Evolutionary conservation across 306 rosid species (phyloP).

Genomic region (Vigna hirtella): DNA sequence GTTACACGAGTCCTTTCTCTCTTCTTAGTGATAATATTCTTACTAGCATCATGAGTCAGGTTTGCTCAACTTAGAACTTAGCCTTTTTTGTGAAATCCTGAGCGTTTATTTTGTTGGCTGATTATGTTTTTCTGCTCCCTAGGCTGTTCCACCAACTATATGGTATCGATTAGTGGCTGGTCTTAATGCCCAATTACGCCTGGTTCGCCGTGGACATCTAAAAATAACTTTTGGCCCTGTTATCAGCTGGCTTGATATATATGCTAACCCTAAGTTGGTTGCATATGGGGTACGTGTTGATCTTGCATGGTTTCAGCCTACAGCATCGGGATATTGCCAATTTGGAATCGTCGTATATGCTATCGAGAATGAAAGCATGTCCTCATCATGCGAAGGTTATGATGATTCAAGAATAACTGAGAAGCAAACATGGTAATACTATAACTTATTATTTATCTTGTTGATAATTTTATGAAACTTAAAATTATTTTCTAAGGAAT

Average conservation of each 20-base stretch:
- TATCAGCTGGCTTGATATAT: constrained; percentile 78
- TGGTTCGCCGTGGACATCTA: constrained; percentile 77
- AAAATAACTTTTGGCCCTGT: constrained; percentile 69
- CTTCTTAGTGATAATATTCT: constrained; percentile 84
- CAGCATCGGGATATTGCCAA: constrained; percentile 89
- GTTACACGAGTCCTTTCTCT: constrained; percentile 90
- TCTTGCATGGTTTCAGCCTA: constrained; percentile 93
- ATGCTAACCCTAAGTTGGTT: constrained; percentile 70
- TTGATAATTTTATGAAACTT: constrained; percentile 18
- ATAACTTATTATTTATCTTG: constrained; percentile 34
- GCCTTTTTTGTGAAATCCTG: constrained; percentile 32
- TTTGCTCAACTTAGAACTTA: constrained; percentile 44
- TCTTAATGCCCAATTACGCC: constrained; percentile 87
- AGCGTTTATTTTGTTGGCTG: constrained; percentile 34
- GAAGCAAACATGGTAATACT: constrained; percentile 66
- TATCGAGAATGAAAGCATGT: constrained; percentile 53
- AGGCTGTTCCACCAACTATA: constrained; percentile 89
- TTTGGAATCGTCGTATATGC: constrained; percentile 76
- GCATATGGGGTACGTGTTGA: constrained; percentile 66
- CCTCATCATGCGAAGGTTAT: constrained; percentile 51
- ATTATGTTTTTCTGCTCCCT: constrained; percentile 40
- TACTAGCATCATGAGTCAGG: constrained; percentile 94
- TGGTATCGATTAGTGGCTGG: constrained; percentile 99
- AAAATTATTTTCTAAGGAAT: constrained; percentile 33
- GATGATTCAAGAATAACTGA: constrained; percentile 54